Evolutionary conservation across 129 eudicot species (phyloP).

Genomic region (carrot (Daucus carota)): DNA sequence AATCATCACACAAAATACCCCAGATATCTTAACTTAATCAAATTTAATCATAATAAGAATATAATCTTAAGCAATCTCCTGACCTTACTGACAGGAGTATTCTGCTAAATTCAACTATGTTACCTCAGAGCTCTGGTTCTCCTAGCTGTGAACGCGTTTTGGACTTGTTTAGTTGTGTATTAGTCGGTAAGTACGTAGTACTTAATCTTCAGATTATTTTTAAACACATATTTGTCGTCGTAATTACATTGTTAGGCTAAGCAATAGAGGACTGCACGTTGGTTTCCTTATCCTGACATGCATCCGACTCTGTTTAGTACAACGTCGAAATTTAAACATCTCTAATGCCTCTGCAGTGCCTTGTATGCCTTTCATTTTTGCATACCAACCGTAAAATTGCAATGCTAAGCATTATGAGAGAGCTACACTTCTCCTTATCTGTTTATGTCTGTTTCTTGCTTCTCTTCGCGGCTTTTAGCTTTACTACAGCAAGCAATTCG

Average conservation of each 20-base stretch:
- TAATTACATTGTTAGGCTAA: neutral
- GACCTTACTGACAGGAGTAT: no score
- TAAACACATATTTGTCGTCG: neutral
- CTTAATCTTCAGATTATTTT: neutral
- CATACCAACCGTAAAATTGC: constrained; percentile 4
- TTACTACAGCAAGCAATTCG: neutral
- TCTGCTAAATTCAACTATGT: neutral
- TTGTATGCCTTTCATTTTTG: neutral
- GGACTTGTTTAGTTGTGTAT: neutral
- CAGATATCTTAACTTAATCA: neutral
- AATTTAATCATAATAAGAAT: neutral
- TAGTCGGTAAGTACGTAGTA: constrained; percentile 4
- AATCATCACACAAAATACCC: neutral
- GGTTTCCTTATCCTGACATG: constrained; percentile 13
- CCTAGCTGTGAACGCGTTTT: constrained; percentile 10
- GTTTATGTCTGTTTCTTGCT: constrained; percentile 1
- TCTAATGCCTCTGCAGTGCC: constrained; percentile 6
- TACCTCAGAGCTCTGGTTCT: constrained; percentile 2
- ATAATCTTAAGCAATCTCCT: neutral
- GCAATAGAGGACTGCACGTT: constrained; percentile 28
- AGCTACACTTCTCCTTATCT: constrained; percentile 1
- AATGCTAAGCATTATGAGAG: constrained; percentile 5
- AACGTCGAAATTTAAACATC: neutral
- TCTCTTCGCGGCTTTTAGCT: neutral
- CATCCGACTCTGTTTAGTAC: constrained; percentile 9